These are phyloP conservation scores for Rhexocercosporidium sp. DNA, from an alignment of 2,329 filamentous ascomycete species.

Conservation along the genomic window DNA sequence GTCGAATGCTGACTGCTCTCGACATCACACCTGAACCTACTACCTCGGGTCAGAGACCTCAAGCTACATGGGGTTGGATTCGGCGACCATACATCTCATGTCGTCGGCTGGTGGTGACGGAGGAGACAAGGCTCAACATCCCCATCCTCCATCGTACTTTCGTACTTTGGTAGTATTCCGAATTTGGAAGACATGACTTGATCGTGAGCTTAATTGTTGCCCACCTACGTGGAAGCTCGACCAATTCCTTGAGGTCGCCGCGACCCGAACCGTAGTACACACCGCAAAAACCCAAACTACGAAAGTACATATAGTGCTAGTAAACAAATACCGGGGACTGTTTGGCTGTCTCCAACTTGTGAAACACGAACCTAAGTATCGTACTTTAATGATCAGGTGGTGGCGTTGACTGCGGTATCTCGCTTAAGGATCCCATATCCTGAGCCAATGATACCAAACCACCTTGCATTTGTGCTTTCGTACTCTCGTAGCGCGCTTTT, in stretches of 20 bases:
- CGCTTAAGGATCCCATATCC: neutral
- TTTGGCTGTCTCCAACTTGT: neutral
- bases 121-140: neutral
- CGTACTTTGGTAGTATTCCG: constrained; percentile 7
- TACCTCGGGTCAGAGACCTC: constrained; percentile 3
- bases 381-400: constrained; percentile 7
- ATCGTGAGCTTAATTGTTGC: neutral
- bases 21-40: neutral
- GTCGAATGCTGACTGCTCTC: neutral
- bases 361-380: neutral
- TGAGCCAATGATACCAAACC: neutral
- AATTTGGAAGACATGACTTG: neutral
- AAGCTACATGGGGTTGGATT: constrained; percentile 6
- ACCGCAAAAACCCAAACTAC: neutral
- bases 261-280: too few relatives aligned
- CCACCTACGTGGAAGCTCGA: neutral
- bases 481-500: constrained; percentile 4
- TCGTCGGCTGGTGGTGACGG: too few relatives aligned
- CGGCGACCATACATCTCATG: neutral
- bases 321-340: neutral
- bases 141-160: too few relatives aligned
- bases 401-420: neutral
- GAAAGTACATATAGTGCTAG: neutral
- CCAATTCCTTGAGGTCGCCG: neutral
- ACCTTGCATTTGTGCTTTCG: neutral